Percentiles rank a stretch among this genome's conserved stretches.
These are phyloP conservation scores for Cyclanthera cordifolia DNA, from an alignment of 306 rosid species.

Conservation along the genomic window DNA sequence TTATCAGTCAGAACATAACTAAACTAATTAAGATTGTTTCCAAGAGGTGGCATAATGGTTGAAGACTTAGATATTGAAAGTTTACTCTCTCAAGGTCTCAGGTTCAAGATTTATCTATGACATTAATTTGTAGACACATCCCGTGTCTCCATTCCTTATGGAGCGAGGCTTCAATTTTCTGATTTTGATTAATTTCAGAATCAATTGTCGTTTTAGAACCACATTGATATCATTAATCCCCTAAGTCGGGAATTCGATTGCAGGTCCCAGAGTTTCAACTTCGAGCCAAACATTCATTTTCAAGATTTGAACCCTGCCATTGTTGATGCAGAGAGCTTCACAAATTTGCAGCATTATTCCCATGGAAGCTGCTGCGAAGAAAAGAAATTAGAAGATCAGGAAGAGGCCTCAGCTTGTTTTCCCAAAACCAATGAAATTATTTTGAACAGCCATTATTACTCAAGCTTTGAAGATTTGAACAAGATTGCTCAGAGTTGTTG, in stretches of 20 bases:
- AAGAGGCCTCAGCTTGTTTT: neutral
- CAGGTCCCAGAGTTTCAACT: neutral
- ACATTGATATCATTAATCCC: neutral
- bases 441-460: neutral
- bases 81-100: no score
- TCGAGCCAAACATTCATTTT: neutral
- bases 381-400: neutral
- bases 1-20: no score
- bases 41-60: no score
- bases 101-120: no score
- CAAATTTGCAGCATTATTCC: neutral
- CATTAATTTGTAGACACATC: no score
- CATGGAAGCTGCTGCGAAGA: neutral
- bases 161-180: no score
- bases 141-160: no score
- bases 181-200: no score
- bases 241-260: neutral
- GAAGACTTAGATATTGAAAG: no score
- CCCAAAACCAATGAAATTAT: neutral
- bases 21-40: no score
- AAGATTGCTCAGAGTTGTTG: conserved; percentile 22
- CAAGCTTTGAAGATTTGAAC: neutral
- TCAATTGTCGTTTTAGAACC: no score
- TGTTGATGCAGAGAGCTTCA: conserved; percentile 2
- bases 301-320: conserved; percentile 28